These are phyloP conservation scores for Kitagawia praeruptora DNA, from an alignment of 129 eudicot species.

Conservation along the genomic window DNA sequence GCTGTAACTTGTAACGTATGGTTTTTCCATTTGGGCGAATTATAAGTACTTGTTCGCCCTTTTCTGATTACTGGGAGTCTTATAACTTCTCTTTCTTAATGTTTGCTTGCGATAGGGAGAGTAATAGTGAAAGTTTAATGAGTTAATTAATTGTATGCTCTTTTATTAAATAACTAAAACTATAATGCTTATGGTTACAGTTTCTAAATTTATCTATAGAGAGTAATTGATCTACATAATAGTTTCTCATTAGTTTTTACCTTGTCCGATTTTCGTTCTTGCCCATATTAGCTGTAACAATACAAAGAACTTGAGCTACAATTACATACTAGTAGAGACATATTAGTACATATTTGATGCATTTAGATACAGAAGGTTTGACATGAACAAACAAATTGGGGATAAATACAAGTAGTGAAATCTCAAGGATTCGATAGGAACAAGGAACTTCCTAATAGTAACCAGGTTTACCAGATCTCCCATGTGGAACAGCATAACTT, in stretches of 20 bases:
- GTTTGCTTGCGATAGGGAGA: background rate
- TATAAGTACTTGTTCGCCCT: background rate
- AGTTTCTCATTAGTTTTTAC: background rate
- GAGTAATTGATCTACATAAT: background rate
- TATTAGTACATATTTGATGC: background rate
- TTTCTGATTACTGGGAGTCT: background rate
- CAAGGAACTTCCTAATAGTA: slow-evolving; percentile 17
- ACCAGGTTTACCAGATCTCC: slow-evolving; percentile 19
- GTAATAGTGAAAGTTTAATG: background rate
- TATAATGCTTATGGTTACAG: background rate
- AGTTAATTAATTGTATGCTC: background rate
- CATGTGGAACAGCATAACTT: slow-evolving; percentile 31
- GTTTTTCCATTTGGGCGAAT: background rate
- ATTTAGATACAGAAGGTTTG: background rate
- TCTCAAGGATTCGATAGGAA: background rate
- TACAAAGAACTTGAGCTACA: background rate
- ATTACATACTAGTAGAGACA: background rate
- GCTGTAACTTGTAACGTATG: background rate
- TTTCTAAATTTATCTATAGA: background rate
- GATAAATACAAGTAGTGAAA: background rate
- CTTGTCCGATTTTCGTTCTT: background rate
- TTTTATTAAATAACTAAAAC: background rate
- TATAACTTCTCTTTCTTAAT: background rate
- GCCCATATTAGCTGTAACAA: background rate
- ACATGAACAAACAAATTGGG: background rate